phyloP scores from a whole-genome alignment of 1,284 basidiomycete genomes.

The Boletellus deceptivus region DNA sequence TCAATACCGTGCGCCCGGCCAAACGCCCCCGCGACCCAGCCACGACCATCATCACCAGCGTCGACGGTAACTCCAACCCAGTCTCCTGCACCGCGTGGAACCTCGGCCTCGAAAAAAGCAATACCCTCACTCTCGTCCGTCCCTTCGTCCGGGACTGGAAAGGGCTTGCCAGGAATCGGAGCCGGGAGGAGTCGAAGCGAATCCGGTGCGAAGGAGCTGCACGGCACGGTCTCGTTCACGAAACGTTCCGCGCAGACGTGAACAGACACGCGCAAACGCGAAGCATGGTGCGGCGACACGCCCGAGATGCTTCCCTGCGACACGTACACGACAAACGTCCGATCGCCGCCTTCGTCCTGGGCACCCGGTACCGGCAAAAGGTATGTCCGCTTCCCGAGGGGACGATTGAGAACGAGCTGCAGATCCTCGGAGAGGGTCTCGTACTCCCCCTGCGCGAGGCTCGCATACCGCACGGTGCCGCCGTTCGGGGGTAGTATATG shows the following conservation, averaged over 20 bases:
- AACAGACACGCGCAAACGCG: constrained; percentile 44
- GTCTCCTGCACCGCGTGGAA: constrained; percentile 32
- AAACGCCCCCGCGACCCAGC: constrained; percentile 66
- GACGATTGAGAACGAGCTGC: constrained; percentile 45
- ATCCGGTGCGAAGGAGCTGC: constrained; percentile 43
- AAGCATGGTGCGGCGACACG: constrained; percentile 47
- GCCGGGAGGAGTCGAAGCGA: constrained; percentile 61
- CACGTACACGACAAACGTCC: constrained; percentile 52
- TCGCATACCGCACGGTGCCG: constrained; percentile 1
- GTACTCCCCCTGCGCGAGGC: constrained; percentile 27
- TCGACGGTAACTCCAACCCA: constrained; percentile 56
- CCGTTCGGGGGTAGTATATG: constrained; percentile 38
- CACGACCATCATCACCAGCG: constrained; percentile 46
- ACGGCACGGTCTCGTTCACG: constrained; percentile 26
- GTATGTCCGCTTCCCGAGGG: constrained; percentile 45
- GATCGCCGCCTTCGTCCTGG: constrained; percentile 1
- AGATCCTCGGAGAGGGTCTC: constrained; percentile 37
- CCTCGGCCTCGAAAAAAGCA: constrained; percentile 55
- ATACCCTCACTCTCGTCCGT: constrained; percentile 72
- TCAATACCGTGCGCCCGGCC: constrained; percentile 32
- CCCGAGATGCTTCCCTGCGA: constrained; percentile 54
- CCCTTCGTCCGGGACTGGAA: constrained; percentile 66
- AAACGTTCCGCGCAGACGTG: constrained; percentile 39
- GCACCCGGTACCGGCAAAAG: constrained; percentile 45
- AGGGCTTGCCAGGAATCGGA: constrained; percentile 48